Conservation (phyloP, 441 rosid genomes). For the Adansonia madagascariensis region DNA sequence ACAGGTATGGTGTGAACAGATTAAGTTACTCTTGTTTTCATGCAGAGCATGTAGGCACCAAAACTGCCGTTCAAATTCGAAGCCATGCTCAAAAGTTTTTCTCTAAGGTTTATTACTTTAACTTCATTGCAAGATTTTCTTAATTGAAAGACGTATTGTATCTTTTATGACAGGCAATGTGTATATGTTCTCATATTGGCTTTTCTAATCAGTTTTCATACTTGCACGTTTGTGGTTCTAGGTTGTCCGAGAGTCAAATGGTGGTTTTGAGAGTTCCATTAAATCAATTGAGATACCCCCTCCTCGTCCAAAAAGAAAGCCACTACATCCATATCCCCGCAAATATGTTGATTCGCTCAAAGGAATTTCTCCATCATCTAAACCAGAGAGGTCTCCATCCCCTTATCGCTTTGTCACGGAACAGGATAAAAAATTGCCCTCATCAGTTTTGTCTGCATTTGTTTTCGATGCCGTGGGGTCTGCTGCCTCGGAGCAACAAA, state of each 20-base stretch:
- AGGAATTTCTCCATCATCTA: constrained; percentile 33
- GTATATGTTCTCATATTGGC: not conserved
- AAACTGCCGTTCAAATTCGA: constrained; percentile 87
- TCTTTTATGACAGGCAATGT: not conserved
- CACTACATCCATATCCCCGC: constrained; percentile 84
- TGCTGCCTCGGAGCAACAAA: constrained; percentile 42
- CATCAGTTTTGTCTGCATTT: constrained; percentile 61
- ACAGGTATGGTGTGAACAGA: not conserved
- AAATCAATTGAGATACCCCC: constrained; percentile 78
- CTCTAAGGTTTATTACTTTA: constrained; percentile 63
- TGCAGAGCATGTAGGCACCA: constrained; percentile 81
- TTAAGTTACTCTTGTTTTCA: constrained; percentile 22
- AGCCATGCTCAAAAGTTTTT: constrained; percentile 98
- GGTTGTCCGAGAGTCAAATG: constrained; percentile 63
- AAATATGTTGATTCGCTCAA: constrained; percentile 42
- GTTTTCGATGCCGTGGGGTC: constrained; percentile 45
- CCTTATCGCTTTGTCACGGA: constrained; percentile 45
- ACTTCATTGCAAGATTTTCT: constrained; percentile 9
- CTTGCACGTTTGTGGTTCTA: constrained; percentile 32
- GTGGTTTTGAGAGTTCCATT: constrained; percentile 32
- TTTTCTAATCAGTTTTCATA: constrained; percentile 1
- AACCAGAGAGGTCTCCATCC: constrained; percentile 46
- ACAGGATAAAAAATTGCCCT: constrained; percentile 64
- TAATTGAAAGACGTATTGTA: not conserved
- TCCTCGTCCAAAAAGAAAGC: constrained; percentile 90